Evolutionary conservation across 2,329 filamentous ascomycete genomes (phyloP).

Genomic region (Pseudogymnoascus sp.): DNA sequence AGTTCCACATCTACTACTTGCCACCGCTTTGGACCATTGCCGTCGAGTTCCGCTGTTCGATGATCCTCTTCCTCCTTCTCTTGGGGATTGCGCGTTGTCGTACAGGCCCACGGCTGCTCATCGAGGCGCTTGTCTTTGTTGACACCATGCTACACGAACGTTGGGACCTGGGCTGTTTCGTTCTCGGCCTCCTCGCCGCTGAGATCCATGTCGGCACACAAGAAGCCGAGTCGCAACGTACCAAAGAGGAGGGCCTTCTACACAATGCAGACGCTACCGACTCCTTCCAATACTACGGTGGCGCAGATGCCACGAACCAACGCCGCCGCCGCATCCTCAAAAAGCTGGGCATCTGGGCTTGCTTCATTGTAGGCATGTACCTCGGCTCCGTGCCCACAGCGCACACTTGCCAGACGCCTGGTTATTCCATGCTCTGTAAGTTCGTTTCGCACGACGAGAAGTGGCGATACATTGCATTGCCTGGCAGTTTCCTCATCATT

Average conservation of each 20-base stretch:
- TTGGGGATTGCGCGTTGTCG: constrained; percentile 24
- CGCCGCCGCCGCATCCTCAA: background rate
- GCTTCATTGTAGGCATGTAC: background rate
- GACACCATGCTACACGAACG: background rate
- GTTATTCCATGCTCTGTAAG: background rate
- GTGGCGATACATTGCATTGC: constrained; percentile 2
- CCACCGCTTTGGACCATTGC: constrained; percentile 31
- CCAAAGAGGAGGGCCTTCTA: background rate
- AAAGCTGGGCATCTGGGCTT: background rate
- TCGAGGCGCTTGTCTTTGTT: background rate
- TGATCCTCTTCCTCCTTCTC: constrained; percentile 29
- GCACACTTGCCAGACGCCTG: background rate
- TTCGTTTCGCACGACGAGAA: background rate
- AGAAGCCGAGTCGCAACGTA: background rate
- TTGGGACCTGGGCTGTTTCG: background rate
- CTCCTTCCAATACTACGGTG: background rate
- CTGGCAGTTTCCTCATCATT: background rate
- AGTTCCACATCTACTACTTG: constrained; percentile 24
- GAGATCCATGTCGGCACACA: constrained; percentile 2
- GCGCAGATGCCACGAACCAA: background rate
- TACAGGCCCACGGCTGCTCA: background rate
- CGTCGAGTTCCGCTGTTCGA: constrained; percentile 30
- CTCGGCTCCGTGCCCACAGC: constrained; percentile 3
- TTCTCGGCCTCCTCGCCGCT: background rate
- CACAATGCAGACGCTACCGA: background rate